Base-by-base conservation (phyloP, 768 basidiomycete genomes). In the Kwoniella mangroviensis region DNA sequence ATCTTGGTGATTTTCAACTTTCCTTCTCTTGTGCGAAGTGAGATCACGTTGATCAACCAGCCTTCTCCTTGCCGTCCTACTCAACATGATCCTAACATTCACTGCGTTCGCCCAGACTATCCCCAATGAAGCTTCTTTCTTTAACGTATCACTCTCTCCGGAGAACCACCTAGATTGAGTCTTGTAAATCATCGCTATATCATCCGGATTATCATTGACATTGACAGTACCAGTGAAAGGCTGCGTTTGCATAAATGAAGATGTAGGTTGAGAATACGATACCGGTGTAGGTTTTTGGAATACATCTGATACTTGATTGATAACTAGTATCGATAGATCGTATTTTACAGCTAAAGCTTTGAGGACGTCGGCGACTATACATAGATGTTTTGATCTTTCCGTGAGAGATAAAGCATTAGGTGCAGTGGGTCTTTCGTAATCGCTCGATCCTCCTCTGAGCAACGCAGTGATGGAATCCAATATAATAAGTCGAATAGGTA, bases 61-160 rank as follows among this genome's bases (percentile, higher is more conserved):
- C 56, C 88, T 86, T 67, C 90, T 86, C 69, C 92, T 85, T 11
- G 87, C 88, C 0, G 94, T 94, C 40, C 92, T 88, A 54, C 87
- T 88, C 62, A 97, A 87, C 86, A 96, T 90, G 56, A 98, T 87
- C 24, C 96, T 88, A 4, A 86, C 87, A 74, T 96, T 95, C 67
- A 98, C 86, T 76, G 93, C 91, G 82, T 96, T 98, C 17, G 95
- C 91, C 96, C 96, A 98, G 10, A 89, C 90, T 61, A 97, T 88
- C 2, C 95, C 95, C 2, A 98, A 85, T 49, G 88, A 88, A 0
- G 92, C 93, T 82, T 96, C 91, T 78, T 94, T 93, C 55, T 81
- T 83, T 67, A 86, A 84, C 68, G 89, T 88, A 1, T 88, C 88
- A 0, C 87, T 86, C 24, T 88, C 88, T 19, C 89, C 87, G 51